Evolutionary conservation across 495 filamentous ascomycete genomes (phyloP), one percentile per base, ranked within the genome.

Genomic region (Hypoxylon fuscum): DNA sequence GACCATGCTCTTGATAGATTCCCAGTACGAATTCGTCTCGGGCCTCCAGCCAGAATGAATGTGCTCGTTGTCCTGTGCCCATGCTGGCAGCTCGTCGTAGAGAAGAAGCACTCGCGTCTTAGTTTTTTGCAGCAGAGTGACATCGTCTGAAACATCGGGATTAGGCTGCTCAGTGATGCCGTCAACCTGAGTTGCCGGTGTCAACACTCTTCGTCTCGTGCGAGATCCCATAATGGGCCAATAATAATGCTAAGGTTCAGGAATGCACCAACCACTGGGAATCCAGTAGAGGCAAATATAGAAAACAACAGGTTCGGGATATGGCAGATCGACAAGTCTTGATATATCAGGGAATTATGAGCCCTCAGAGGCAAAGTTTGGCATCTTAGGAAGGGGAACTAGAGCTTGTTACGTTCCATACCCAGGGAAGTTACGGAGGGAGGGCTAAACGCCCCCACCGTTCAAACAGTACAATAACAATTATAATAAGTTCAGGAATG

Each of bases 41-140:
- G 35, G 35, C 35, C 35, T 38, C 35, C 14, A 38, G 12, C 11
- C 11, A 14, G 35, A 15, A n/a, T 15, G n/a, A 38, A 38, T 38
- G 35, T 38, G 35, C 35, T 17, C 14, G 35, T 38, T 38, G 14
- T 38, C 35, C 35, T 38, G 35, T 38, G 35, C 35, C 14, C 35
- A 15, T 38, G 35, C 35, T 38, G 35, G 35, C n/a, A 38, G 35
- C 35, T 38, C n/a, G 35, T 38, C 11, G 35, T 38, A 38, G 35
- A 38, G 35, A 38, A 38, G 35, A 38, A 38, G 7, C n/a, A 2
- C 35, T 38, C 35, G 35, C 35, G 35, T 38, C n/a, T 15, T 38
- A 14, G n/a, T n/a, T 38, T 3, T 38, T 38, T 17, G 7, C n/a
- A 38, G n/a, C 14, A 38, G 7, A 38, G 14, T 15, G 31, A 12